Evolutionary conservation across 768 basidiomycete genomes (phyloP).

Genomic region (Lentinula aciculospora): DNA sequence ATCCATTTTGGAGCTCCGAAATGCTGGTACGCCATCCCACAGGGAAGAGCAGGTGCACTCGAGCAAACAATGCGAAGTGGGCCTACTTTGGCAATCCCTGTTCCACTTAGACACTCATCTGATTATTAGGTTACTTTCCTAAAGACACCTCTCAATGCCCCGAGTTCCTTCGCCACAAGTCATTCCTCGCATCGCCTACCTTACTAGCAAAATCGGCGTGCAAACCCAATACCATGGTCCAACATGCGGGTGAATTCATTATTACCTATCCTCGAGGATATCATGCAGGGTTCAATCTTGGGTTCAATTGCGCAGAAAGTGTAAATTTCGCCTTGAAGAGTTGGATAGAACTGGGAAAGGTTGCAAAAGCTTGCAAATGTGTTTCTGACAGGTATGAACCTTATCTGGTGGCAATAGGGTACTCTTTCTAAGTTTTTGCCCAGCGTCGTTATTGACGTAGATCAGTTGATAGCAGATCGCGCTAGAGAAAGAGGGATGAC

Average conservation of each 20-base stretch:
- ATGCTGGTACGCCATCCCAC: slow-evolving; percentile 96
- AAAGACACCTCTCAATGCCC: slow-evolving; percentile 79
- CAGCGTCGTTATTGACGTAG: slow-evolving; percentile 93
- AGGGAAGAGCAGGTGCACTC: slow-evolving; percentile 73
- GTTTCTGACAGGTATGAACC: slow-evolving; percentile 59
- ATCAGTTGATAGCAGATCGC: slow-evolving; percentile 70
- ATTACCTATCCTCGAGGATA: slow-evolving; percentile 94
- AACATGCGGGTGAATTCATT: slow-evolving; percentile 93
- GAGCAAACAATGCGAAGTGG: slow-evolving; percentile 86
- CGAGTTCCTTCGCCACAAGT: slow-evolving; percentile 95
- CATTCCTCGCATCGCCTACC: slow-evolving; percentile 87
- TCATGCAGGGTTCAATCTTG: slow-evolving; percentile 95
- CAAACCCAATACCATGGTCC: slow-evolving; percentile 81
- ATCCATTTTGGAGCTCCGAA: slow-evolving; percentile 98
- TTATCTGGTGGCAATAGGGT: neutral
- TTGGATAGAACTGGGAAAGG: slow-evolving; percentile 86
- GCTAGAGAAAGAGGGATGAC: slow-evolving; percentile 37
- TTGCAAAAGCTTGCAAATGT: slow-evolving; percentile 72
- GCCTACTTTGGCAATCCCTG: slow-evolving; percentile 12
- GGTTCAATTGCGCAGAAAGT: slow-evolving; percentile 94
- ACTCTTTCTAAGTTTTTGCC: neutral
- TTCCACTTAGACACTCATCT: slow-evolving; percentile 6
- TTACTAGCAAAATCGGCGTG: slow-evolving; percentile 76
- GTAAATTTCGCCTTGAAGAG: slow-evolving; percentile 95
- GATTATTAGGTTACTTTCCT: slow-evolving; percentile 73